Evolutionary conservation across 176 grass and related monocot genomes (phyloP).

Genomic region (Musa itinerans): DNA sequence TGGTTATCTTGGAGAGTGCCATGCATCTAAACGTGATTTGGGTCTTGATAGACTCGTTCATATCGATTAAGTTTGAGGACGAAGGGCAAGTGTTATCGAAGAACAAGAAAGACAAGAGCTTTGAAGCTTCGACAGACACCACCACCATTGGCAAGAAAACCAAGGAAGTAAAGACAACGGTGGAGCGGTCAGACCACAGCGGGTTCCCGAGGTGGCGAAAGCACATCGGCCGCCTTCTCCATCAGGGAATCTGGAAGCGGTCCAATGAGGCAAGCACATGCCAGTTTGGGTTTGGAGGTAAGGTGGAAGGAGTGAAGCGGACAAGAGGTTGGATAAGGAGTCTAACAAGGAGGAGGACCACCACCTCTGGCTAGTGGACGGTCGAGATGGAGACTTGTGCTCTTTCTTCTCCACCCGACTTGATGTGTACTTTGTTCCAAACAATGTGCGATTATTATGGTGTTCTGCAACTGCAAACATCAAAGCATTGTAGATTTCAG

Average conservation of each 20-base stretch:
- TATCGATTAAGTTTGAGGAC: slow-evolving; percentile 98
- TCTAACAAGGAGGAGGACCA: slow-evolving; percentile 47
- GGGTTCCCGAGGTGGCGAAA: slow-evolving; percentile 61
- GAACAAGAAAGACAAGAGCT: slow-evolving; percentile 12
- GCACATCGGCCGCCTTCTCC: slow-evolving; percentile 62
- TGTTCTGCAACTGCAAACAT: no score
- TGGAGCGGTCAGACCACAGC: slow-evolving; percentile 42
- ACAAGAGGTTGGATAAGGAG: slow-evolving; percentile 55
- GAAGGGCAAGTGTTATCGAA: slow-evolving; percentile 68
- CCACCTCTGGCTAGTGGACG: not conserved
- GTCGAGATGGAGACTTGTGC: no score
- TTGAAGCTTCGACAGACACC: not conserved
- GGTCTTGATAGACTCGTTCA: slow-evolving; percentile 53
- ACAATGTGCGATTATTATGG: no score
- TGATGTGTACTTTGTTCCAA: no score
- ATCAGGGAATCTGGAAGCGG: slow-evolving; percentile 67
- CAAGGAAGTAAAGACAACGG: not conserved
- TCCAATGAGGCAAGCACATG: slow-evolving; percentile 30
- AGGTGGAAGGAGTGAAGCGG: slow-evolving; percentile 9
- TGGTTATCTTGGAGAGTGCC: not conserved
- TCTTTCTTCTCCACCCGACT: no score
- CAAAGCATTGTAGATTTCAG: no score
- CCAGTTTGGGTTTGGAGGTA: slow-evolving; percentile 23
- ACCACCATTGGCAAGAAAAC: not conserved
- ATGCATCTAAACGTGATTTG: not conserved